phyloP scores from a whole-genome alignment of 2,329 filamentous ascomycete species.

The Aspergillus luchuensis region DNA sequence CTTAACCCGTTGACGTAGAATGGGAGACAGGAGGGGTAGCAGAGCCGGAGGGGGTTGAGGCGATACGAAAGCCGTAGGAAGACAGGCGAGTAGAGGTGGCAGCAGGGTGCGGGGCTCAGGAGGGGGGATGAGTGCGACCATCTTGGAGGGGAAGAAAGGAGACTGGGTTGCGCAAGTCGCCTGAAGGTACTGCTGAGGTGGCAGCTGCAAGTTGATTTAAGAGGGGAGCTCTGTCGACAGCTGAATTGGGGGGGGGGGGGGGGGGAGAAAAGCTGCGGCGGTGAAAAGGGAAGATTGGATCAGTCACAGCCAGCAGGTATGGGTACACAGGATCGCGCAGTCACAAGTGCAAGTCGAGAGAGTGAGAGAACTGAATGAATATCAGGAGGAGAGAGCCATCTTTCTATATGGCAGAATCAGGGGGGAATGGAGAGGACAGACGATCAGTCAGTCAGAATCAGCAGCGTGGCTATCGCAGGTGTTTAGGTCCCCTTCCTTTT shows the following conservation, averaged over 20 bases:
- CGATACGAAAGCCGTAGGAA: slow-evolving; percentile 63
- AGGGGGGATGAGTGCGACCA: slow-evolving; percentile 57
- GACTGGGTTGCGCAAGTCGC: not conserved
- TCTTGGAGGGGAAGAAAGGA: slow-evolving; percentile 31
- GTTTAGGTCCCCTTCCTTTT: not conserved
- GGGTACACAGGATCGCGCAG: not conserved
- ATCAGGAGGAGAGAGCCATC: not conserved
- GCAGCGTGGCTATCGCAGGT: not conserved
- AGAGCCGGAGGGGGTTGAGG: slow-evolving; percentile 62
- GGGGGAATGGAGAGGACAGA: not conserved
- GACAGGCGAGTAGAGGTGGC: slow-evolving; percentile 64
- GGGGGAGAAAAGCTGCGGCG: not conserved
- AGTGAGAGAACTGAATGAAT: not conserved
- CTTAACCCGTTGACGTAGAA: slow-evolving; percentile 63
- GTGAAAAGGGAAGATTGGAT: not conserved
- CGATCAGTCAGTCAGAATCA: not conserved
- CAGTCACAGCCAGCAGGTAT: not conserved
- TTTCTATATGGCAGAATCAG: not conserved
- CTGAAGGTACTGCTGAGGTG: not conserved
- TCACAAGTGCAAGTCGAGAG: not conserved
- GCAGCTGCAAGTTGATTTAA: not conserved
- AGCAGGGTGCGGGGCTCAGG: slow-evolving; percentile 60
- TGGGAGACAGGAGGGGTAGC: slow-evolving; percentile 63
- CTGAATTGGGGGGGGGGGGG: not conserved
- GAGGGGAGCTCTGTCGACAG: not conserved